Conservation (phyloP, 176 grass and related monocot species). For the Ensete glaucum region DNA sequence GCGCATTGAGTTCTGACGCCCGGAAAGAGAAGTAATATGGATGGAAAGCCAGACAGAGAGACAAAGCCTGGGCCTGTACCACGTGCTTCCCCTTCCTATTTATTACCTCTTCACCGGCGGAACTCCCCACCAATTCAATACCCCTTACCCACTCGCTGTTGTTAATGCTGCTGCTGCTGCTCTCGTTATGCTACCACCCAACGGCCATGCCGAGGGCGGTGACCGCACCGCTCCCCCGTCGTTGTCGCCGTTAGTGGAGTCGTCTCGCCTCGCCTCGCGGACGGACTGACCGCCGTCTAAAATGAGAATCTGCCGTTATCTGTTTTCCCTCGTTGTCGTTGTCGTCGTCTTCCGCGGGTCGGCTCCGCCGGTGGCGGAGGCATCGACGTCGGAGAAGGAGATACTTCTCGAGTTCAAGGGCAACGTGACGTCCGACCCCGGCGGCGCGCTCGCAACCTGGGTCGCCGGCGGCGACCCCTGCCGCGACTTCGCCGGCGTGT, state of each 20-base stretch:
- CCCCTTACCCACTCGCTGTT: neutral
- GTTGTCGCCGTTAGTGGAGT: neutral
- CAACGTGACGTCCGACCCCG: constrained; percentile 51
- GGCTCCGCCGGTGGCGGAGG: constrained; percentile 24
- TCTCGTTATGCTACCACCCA: neutral
- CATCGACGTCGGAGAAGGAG: constrained; percentile 41
- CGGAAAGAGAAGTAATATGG: neutral
- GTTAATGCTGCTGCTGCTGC: neutral
- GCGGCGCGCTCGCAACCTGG: constrained; percentile 44
- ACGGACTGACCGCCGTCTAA: neutral
- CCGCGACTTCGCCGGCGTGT: constrained; percentile 33
- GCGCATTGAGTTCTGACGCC: neutral
- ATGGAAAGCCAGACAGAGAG: constrained; percentile 2
- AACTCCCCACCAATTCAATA: neutral
- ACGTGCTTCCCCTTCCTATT: neutral
- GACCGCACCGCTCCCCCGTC: neutral
- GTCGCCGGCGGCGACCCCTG: constrained; percentile 43
- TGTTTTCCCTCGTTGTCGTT: neutral
- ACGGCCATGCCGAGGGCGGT: neutral
- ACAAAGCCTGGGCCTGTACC: constrained; percentile 1
- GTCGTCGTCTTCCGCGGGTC: neutral
- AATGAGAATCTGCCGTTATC: neutral
- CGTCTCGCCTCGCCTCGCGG: neutral
- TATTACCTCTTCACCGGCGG: neutral
- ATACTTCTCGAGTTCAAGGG: constrained; percentile 70